These are phyloP conservation scores for Lycium ferocissimum DNA, from an alignment of 257 asterid genomes.

Conservation along the genomic window DNA sequence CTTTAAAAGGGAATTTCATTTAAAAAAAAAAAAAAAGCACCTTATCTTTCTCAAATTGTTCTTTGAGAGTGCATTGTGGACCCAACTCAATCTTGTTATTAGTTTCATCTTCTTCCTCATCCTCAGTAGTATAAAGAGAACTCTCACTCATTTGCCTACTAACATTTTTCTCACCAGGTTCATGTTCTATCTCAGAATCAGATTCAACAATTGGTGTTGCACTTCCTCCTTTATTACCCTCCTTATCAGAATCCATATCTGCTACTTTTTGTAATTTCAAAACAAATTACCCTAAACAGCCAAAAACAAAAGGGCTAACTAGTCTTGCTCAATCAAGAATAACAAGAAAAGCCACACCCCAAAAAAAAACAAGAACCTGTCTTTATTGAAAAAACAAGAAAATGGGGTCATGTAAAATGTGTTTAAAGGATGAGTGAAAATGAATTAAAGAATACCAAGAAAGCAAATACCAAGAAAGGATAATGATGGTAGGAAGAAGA, in stretches of 20 bases:
- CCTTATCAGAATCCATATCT: conserved; percentile 49
- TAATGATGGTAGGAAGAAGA: not conserved
- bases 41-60: conserved; percentile 72
- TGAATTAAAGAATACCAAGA: not conserved
- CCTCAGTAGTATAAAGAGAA: conserved; percentile 58
- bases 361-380: conserved; percentile 29
- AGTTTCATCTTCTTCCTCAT: conserved; percentile 61
- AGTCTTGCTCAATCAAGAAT: not conserved
- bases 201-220: conserved; percentile 26
- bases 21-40: conserved; percentile 34
- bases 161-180: conserved; percentile 36
- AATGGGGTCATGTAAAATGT: conserved; percentile 5
- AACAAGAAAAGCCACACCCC: not conserved
- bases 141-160: conserved; percentile 49
- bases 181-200: conserved; percentile 30
- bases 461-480: not conserved
- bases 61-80: conserved; percentile 67
- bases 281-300: not conserved
- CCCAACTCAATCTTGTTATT: conserved; percentile 58
- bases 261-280: not conserved
- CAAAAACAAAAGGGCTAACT: not conserved
- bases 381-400: conserved; percentile 19
- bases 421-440: conserved; percentile 8
- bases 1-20: not conserved
- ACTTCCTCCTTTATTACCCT: conserved; percentile 30